Evolutionary conservation across 352 stramenopile genomes (phyloP).

Genomic region (Pythium oligandrum): DNA sequence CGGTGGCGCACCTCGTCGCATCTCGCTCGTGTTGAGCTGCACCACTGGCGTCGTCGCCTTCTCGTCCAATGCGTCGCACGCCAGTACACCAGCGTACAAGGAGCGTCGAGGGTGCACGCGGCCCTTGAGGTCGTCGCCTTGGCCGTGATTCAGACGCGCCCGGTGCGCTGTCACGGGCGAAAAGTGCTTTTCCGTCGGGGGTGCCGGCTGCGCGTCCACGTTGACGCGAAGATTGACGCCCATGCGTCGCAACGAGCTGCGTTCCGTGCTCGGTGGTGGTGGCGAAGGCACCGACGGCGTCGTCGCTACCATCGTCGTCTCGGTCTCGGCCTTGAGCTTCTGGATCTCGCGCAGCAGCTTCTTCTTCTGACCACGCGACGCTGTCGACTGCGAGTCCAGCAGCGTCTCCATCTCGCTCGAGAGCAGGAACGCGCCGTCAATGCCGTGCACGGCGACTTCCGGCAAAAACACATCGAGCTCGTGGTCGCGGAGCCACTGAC

Average conservation of each 20-base stretch:
- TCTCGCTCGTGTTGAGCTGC: conserved; percentile 20
- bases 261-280: conserved; percentile 1
- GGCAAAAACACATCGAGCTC: conserved; percentile 57
- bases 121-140: conserved; percentile 24
- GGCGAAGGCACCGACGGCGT: neutral
- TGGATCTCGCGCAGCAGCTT: conserved; percentile 74
- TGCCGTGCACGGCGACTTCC: conserved; percentile 27
- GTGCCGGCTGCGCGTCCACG: conserved; percentile 27
- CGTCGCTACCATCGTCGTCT: conserved; percentile 1
- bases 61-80: conserved; percentile 10
- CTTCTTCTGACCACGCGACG: conserved; percentile 72
- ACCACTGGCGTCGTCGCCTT: conserved; percentile 19
- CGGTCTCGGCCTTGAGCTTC: conserved; percentile 42
- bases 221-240: conserved; percentile 56
- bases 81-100: conserved; percentile 6
- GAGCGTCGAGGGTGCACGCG: conserved; percentile 16
- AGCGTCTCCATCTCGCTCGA: conserved; percentile 40
- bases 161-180: conserved; percentile 38
- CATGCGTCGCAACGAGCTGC: conserved; percentile 31
- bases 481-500: conserved; percentile 50
- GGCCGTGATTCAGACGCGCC: conserved; percentile 27
- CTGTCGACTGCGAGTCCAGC: conserved; percentile 37
- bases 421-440: conserved; percentile 52
- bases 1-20: conserved; percentile 13
- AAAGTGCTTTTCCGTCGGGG: conserved; percentile 21